phyloP scores from a whole-genome alignment of 2,329 filamentous ascomycete genomes.

The Colletotrichum sidae region DNA sequence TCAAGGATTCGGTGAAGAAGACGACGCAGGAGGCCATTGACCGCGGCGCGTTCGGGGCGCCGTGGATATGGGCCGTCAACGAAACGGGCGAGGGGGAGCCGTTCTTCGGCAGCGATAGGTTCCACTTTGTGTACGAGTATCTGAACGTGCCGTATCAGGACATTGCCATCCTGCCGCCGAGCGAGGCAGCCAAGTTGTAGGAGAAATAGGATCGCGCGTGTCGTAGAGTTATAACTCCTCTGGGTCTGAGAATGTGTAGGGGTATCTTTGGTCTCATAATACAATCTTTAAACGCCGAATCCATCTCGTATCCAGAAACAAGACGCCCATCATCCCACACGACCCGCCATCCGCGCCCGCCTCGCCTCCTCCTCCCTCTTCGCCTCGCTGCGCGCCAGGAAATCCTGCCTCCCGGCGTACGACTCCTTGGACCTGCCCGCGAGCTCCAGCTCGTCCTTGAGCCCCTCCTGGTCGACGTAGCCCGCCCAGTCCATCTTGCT shows the following conservation, averaged over 20 bases:
- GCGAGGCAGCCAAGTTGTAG: slow-evolving; percentile 25
- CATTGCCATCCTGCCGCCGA: slow-evolving; percentile 54
- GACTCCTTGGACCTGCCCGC: slow-evolving; percentile 74
- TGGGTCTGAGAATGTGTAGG: neutral
- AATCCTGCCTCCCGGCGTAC: slow-evolving; percentile 72
- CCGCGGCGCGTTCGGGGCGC: slow-evolving; percentile 79
- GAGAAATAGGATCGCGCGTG: neutral
- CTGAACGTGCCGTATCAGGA: slow-evolving; percentile 71
- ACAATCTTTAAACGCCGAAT: slow-evolving; percentile 13
- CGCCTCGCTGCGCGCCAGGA: slow-evolving; percentile 73
- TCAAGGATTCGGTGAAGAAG: slow-evolving; percentile 59
- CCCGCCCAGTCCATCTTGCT: slow-evolving; percentile 80
- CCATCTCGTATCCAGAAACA: too few relatives aligned
- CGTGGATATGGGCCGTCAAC: slow-evolving; percentile 79
- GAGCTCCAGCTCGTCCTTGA: slow-evolving; percentile 75
- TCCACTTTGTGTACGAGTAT: slow-evolving; percentile 76
- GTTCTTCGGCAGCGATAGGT: slow-evolving; percentile 84
- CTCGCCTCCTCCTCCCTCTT: slow-evolving; percentile 71
- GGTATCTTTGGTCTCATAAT: slow-evolving; percentile 33
- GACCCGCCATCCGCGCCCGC: slow-evolving; percentile 60
- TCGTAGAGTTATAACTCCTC: neutral
- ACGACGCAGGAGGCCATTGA: slow-evolving; percentile 72
- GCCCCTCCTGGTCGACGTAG: slow-evolving; percentile 77
- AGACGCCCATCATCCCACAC: slow-evolving; percentile 39
- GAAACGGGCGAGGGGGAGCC: slow-evolving; percentile 69